Conservation (phyloP, 805 yeast species). For the Candida easanensis region DNA sequence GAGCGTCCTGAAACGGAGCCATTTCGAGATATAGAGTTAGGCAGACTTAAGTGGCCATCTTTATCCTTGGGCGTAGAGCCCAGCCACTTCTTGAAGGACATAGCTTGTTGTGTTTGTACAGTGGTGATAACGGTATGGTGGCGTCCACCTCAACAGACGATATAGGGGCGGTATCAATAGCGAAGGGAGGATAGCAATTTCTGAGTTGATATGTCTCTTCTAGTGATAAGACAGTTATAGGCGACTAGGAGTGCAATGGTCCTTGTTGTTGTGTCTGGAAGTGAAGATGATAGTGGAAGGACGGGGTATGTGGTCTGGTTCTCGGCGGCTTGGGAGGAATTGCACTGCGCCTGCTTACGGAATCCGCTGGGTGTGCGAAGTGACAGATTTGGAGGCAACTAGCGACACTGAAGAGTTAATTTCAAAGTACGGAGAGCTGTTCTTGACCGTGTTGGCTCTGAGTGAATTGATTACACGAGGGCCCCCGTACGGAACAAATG, state of each 20-base stretch:
- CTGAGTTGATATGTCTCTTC: neutral
- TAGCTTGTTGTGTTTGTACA: neutral
- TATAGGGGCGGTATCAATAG: neutral
- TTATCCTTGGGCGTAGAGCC: constrained; percentile 12
- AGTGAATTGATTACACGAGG: too few species aligned
- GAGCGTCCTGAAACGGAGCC: constrained; percentile 8
- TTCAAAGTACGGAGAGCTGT: too few species aligned
- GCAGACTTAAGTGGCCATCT: constrained; percentile 1
- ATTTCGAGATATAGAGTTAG: neutral
- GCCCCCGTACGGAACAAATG: too few species aligned
- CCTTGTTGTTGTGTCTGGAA: neutral
- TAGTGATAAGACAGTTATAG: neutral
- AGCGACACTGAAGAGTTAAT: too few species aligned
- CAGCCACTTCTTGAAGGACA: constrained; percentile 24
- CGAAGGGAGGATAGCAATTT: neutral
- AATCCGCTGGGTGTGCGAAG: too few species aligned
- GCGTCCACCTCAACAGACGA: neutral
- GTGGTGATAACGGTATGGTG: neutral
- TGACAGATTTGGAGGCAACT: too few species aligned
- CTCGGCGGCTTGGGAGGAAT: neutral
- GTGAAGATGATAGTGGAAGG: neutral
- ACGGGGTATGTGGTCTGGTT: neutral
- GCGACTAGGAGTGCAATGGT: neutral
- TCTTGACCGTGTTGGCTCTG: too few species aligned
- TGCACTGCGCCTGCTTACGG: neutral